Base-by-base conservation (phyloP, 305 asterid species). In the Rubia balearica region DNA sequence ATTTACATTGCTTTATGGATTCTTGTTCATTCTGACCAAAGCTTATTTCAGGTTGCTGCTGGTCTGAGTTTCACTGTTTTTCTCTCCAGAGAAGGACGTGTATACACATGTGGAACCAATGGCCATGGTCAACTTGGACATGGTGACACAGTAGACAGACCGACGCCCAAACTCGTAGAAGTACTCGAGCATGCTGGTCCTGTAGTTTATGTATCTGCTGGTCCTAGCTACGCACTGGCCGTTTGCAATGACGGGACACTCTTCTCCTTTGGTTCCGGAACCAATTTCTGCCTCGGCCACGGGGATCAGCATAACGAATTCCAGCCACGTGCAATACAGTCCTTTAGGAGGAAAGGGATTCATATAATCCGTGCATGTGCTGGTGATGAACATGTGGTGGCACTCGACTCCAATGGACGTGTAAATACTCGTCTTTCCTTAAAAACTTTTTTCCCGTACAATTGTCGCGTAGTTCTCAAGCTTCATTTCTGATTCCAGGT, bases 21-120 rank as follows among this genome's bases (percentile, higher is more conserved):
- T 56, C 6, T 71, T 33, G 57, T 77, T 57, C 65, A 62, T 13
- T 30, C 66, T 63, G 70, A 61, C 71, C 71, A 56, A 68, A 63
- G 72, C 22, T 82, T 40, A 64, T 77, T 63, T 74, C 84, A 90
- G 97, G 96, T 90, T 72, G 93, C 89, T 71, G 85, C 90, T 69
- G 97, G 97, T 51, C 86, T 88, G 72, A 90, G 91, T 84, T 90
- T 90, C 84, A 88, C 94, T n/a, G 78, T 84, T 84, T 90, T 90
- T 66, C 97, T 90, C 65, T 83, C 97, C 41, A 76, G 75, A 65
- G 74, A 87, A 78, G 91, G 97, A 64, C 90, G 79, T 53, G 96
- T 90, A 41, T 90, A 87, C 73, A 84, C 91, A 30, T 90, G 97
- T 76, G 97, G 97, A 73, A 74, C 81, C 70, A 88, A 90, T 38